Base-by-base conservation (phyloP, 768 basidiomycete species). In the Hygrophoropsis aurantiaca region DNA sequence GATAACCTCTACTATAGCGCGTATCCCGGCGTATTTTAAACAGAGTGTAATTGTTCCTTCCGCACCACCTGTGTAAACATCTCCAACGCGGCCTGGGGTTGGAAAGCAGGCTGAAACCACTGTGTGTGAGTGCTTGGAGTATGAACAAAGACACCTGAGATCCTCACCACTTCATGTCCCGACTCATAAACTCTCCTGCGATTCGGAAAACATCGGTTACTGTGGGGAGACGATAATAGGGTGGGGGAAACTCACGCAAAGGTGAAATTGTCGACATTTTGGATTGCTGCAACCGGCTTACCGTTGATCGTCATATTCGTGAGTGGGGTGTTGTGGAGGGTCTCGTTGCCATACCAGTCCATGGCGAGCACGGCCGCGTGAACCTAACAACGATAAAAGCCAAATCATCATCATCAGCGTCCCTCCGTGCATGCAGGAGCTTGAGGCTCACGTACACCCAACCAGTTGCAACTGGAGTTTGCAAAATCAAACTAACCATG, bases 191-290 rank as follows among this genome's bases (percentile, higher is more conserved):
- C 74, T 11, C 81, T 71, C 50, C 82, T 82, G 30, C 20, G n/a
- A 13, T 16, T 44, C 23, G 11, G 19, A 9, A 24, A 30, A n/a
- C n/a, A 24, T 43, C 23, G 39, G 32, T 32, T 34, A 32, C 18
- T n/a, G n/a, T n/a, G n/a, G n/a, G n/a, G n/a, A n/a, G 2, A 23
- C 5, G 20, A 8, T 3, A 27, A 26, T 2, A 16, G 26, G 11
- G 24, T 8, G 16, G 13, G 3, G 74, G 81, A 56, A n/a, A n/a
- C n/a, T n/a, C 47, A 84, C 82, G 81, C 84, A 59, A 85, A 86
- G 0, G 79, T 70, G 57, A 85, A 84, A 47, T 82, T 81, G 51
- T 80, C 81, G 25, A 85, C 77, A 41, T 84, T 84, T 58, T 81
- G 75, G 15, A 84, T 71, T 0, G 81, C 77, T 0, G 80, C 84